A percentile compares a stretch with the other conserved stretches of the same genome.
Conservation (phyloP, 495 filamentous ascomycete species). For the Sporormia fimetaria region DNA sequence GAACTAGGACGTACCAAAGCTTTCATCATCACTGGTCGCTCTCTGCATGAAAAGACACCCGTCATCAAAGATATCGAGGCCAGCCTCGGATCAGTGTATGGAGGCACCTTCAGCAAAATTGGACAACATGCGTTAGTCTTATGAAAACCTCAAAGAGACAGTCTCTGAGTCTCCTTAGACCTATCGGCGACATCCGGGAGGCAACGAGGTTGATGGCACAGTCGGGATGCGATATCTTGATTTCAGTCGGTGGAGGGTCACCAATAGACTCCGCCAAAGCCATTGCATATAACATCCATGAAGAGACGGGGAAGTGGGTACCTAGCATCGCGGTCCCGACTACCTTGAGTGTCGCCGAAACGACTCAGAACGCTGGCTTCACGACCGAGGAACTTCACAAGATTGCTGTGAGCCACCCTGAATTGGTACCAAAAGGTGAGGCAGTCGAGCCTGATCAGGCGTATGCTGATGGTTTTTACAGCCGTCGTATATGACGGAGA, state of each 20-base stretch:
- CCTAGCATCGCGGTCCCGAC: slow-evolving; percentile 27
- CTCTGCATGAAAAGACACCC: slow-evolving; percentile 24
- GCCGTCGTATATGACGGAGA: slow-evolving; percentile 26
- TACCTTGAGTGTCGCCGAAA: slow-evolving; percentile 26
- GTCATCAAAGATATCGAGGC: slow-evolving; percentile 24
- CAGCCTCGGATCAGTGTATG: slow-evolving; percentile 19
- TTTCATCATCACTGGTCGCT: slow-evolving; percentile 29
- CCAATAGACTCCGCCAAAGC: slow-evolving; percentile 28
- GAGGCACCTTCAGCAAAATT: slow-evolving; percentile 26
- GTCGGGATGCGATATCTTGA: slow-evolving; percentile 23
- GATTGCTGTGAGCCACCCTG: slow-evolving; percentile 24
- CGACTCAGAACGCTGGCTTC: slow-evolving; percentile 25
- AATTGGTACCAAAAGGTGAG: slow-evolving; percentile 20
- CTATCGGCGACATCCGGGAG: slow-evolving; percentile 21
- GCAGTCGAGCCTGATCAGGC: neutral
- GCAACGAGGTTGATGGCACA: slow-evolving; percentile 19
- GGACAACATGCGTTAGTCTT: slow-evolving; percentile 24
- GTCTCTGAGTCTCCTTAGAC: slow-evolving; percentile 9
- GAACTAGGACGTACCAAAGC: slow-evolving; percentile 24
- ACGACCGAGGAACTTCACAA: slow-evolving; percentile 22
- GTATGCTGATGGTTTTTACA: neutral
- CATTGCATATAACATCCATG: slow-evolving; percentile 22
- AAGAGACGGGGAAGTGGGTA: slow-evolving; percentile 23
- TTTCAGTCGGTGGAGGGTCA: slow-evolving; percentile 26
- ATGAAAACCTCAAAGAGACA: neutral